These are phyloP conservation scores for Cyberlindnera nakhonratchasimensis DNA, from an alignment of 805 yeast species.

Conservation along the genomic window DNA sequence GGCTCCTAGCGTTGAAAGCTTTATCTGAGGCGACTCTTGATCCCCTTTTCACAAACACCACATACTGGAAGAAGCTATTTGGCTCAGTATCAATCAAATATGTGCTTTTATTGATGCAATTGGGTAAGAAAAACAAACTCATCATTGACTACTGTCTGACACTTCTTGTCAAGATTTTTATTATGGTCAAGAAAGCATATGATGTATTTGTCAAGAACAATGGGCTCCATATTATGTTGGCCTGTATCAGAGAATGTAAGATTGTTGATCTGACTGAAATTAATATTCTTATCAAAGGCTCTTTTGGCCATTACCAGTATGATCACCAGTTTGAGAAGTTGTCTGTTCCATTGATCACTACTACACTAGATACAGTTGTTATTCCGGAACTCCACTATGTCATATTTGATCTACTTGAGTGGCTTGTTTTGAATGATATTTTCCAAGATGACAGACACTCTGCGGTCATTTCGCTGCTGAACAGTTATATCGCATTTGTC, in stretches of 20 bases:
- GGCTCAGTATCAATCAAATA: constrained; percentile 63
- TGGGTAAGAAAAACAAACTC: constrained; percentile 30
- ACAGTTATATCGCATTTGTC: constrained; percentile 25
- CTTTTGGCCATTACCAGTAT: constrained; percentile 41
- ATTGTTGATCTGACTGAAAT: constrained; percentile 31
- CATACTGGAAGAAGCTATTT: constrained; percentile 44
- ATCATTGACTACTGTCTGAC: constrained; percentile 32
- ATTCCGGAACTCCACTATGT: constrained; percentile 45
- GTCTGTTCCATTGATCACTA: constrained; percentile 5
- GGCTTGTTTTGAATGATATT: constrained; percentile 35
- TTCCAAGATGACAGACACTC: constrained; percentile 35
- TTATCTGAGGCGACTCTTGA: constrained; percentile 32
- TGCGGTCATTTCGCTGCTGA: constrained; percentile 29
- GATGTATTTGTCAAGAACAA: constrained; percentile 47
- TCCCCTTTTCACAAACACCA: constrained; percentile 37
- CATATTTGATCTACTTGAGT: constrained; percentile 34
- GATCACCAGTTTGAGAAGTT: constrained; percentile 22
- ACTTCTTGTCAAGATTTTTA: constrained; percentile 49
- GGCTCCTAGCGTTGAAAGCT: constrained; percentile 31
- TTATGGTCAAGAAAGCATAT: constrained; percentile 44
- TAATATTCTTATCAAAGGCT: constrained; percentile 40
- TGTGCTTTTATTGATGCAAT: constrained; percentile 52
- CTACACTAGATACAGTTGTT: constrained; percentile 16
- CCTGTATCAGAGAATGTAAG: constrained; percentile 43
- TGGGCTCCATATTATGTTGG: constrained; percentile 49